A percentile compares a stretch with the other conserved stretches of the same genome.
These are phyloP conservation scores for Tarenaya hassleriana DNA, from an alignment of 345 rosid genomes.

Conservation along the genomic window DNA sequence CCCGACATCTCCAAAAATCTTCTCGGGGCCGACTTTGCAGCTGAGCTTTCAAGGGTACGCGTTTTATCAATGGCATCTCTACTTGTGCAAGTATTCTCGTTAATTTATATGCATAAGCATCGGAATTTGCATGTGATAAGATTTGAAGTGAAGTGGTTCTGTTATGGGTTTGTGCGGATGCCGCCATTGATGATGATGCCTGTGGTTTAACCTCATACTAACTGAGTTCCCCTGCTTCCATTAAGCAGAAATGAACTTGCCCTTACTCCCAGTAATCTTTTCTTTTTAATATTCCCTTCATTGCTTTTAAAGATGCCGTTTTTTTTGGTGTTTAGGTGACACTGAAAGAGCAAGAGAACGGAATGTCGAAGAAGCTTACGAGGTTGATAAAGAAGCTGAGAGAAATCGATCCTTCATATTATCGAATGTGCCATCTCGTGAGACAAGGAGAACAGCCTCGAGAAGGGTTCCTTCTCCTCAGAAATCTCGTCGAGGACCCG, in stretches of 20 bases:
- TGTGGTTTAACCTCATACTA: too few relatives aligned
- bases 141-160: too few relatives aligned
- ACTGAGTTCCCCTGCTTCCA: too few relatives aligned
- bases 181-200: too few relatives aligned
- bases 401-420: constrained; percentile 63
- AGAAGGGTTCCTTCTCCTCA: constrained; percentile 77
- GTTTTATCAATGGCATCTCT: not conserved
- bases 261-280: not conserved
- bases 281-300: not conserved
- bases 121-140: too few relatives aligned
- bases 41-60: constrained; percentile 82
- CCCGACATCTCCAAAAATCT: constrained; percentile 76
- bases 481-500: constrained; percentile 81
- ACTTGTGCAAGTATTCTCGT: not conserved
- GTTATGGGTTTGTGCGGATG: too few relatives aligned
- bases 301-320: not conserved
- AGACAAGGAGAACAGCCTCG: constrained; percentile 99
- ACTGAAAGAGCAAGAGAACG: constrained; percentile 51
- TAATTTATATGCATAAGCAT: constrained; percentile 2
- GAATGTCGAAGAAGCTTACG: constrained; percentile 81
- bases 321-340: constrained; percentile 44
- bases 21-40: constrained; percentile 79
- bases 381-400: constrained; percentile 56
- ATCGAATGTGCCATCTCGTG: constrained; percentile 65
- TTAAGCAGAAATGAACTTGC: too few relatives aligned